phyloP scores from a whole-genome alignment of 805 yeast species.

The Kodamaea hsintzibuensis region DNA sequence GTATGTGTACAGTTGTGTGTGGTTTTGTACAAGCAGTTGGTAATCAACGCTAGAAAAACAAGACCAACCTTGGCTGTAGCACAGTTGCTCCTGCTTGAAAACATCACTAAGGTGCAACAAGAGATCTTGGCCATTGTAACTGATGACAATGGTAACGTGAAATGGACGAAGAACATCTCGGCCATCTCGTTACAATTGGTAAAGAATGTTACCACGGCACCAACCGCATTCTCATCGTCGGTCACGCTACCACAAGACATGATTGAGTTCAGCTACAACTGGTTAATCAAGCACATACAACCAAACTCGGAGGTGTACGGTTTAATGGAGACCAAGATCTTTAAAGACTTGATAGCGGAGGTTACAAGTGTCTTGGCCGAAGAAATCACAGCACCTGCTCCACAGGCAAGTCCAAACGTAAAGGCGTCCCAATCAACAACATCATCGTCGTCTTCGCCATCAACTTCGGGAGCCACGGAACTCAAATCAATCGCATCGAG shows the following conservation, averaged over 20 bases:
- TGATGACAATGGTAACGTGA: conserved; percentile 82
- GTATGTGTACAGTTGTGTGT: conserved; percentile 77
- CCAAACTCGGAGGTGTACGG: conserved; percentile 78
- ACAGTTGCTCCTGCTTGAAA: conserved; percentile 31
- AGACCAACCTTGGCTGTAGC: conserved; percentile 20
- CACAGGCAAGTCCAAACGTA: conserved; percentile 6
- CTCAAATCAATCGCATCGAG: conserved; percentile 58
- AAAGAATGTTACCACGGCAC: conserved; percentile 35
- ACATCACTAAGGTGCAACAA: conserved; percentile 53
- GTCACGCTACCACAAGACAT: conserved; percentile 37
- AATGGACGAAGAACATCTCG: conserved; percentile 84
- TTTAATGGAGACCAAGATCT: conserved; percentile 67
- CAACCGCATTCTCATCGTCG: conserved; percentile 16
- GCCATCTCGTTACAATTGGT: conserved; percentile 69
- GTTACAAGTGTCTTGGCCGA: conserved; percentile 23
- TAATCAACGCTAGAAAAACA: conserved; percentile 25
- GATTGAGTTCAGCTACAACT: conserved; percentile 65
- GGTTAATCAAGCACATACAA: conserved; percentile 85
- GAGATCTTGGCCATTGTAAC: conserved; percentile 78
- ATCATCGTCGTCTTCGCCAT: conserved; percentile 1
- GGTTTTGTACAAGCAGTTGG: conserved; percentile 70
- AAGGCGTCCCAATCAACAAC: conserved; percentile 12
- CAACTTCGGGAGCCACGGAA: conserved; percentile 38
- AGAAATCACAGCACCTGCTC: conserved; percentile 8
- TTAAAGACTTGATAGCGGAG: conserved; percentile 48